Evolutionary conservation across 495 filamentous ascomycete genomes (phyloP), one percentile per base, ranked within the genome.

Genomic region (Podospora tetraspora): DNA sequence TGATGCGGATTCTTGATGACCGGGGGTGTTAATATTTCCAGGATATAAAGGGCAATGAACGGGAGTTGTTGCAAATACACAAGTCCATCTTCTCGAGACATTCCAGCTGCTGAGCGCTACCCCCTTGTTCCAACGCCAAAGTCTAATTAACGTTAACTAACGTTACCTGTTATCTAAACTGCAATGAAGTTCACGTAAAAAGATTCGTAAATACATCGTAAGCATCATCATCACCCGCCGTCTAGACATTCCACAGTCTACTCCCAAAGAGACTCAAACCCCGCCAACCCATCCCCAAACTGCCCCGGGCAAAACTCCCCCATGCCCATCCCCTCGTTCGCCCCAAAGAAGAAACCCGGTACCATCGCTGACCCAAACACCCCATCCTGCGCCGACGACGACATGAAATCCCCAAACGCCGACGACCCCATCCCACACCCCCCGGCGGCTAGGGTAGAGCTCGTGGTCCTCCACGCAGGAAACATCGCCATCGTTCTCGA

Each of bases 221-320:
- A 43, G 4, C 37, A 43, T 19, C 37, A 43, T 43, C 13, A 19
- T 43, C 16, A 3, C 32, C 10, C 34, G 58, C 10, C 22, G 22
- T 11, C 58, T 16, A 66, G 13, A 24, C 64, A n/a, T n/a, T n/a
- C 64, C 57, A 66, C 5, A 66, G 24, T 1, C 22, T 60, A 66
- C 52, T 59, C 64, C 64, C 64, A 66, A 12, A 66, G 52, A n/a
- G 64, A 66, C n/a, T 66, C 64, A 19, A 43, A 43, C 37, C 37
- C 37, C 57, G 59, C 59, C 19, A 30, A 24, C 25, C 19, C 22
- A 23, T 66, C 27, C 5, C 32, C 56, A 66, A 29, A 66, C 19
- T 43, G 37, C 37, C 37, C 37, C 13, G 37, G 37, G 19, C 37
- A 43, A 19, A 43, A 43, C 37, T 7, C 37, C 13, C 10, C 13